Conservation (phyloP, 164 flowering plant species). For the Liquidambar formosana region DNA sequence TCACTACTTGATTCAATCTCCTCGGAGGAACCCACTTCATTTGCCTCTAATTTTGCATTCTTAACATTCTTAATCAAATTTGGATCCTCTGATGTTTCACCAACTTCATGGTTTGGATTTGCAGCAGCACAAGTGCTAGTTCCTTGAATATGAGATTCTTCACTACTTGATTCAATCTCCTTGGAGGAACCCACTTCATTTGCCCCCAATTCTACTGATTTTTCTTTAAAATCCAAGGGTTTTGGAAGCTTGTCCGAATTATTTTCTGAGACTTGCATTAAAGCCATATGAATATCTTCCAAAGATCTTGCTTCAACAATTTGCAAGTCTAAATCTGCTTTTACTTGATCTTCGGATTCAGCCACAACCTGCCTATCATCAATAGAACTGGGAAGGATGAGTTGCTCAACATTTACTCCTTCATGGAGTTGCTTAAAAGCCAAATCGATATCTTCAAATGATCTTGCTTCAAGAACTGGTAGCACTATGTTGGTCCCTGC, state of each 20-base stretch:
- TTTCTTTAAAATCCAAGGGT: slow-evolving; percentile 11
- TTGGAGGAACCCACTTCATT: slow-evolving; percentile 13
- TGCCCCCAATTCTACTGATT: slow-evolving; percentile 14
- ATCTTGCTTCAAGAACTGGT: slow-evolving; percentile 40
- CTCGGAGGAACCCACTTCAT: slow-evolving; percentile 11
- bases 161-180: slow-evolving; percentile 18
- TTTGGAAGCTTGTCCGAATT: slow-evolving; percentile 12
- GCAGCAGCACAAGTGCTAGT: slow-evolving; percentile 7
- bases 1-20: slow-evolving; percentile 18
- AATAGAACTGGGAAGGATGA: slow-evolving; percentile 23
- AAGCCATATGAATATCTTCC: slow-evolving; percentile 22
- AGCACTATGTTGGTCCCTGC: slow-evolving; percentile 15
- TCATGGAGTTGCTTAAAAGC: slow-evolving; percentile 29
- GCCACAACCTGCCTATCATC: slow-evolving; percentile 3
- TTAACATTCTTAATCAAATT: neutral
- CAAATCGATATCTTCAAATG: slow-evolving; percentile 31
- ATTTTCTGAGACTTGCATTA: slow-evolving; percentile 25
- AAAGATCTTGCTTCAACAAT: slow-evolving; percentile 34
- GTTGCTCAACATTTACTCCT: slow-evolving; percentile 28
- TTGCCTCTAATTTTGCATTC: neutral
- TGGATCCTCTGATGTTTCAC: slow-evolving; percentile 18
- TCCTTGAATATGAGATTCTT: slow-evolving; percentile 16
- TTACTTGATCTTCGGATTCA: slow-evolving; percentile 14
- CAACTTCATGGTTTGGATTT: slow-evolving; percentile 7
- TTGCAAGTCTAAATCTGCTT: slow-evolving; percentile 12